Evolutionary conservation across 2,329 filamentous ascomycete species (phyloP).

Genomic region (Dactylellina leptospora): DNA sequence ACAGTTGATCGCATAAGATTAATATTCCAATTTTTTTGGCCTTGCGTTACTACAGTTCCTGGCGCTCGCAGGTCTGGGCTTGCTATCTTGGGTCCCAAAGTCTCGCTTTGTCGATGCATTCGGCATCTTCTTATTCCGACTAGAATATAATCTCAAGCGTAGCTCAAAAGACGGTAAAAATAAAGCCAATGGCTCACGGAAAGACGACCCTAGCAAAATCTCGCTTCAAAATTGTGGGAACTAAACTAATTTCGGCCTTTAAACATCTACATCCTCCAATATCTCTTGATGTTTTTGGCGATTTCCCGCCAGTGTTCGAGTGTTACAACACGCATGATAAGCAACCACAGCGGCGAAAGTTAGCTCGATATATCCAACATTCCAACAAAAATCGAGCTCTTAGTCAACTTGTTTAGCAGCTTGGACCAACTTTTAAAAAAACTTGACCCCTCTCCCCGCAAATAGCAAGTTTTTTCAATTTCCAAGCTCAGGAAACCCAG

Average conservation of each 20-base stretch:
- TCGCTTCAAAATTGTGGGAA: not conserved
- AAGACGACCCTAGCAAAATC: not conserved
- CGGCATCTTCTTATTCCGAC: too few relatives aligned
- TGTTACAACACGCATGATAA: too few relatives aligned
- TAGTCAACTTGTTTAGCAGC: conserved; percentile 15
- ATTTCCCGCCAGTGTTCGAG: too few relatives aligned
- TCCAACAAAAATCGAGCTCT: conserved; percentile 26
- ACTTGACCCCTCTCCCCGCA: not conserved
- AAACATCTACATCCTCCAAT: not conserved
- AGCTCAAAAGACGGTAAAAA: too few relatives aligned
- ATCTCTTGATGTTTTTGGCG: conserved; percentile 5
- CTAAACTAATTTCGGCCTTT: conserved; percentile 8
- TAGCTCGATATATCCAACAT: not conserved
- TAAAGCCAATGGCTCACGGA: too few relatives aligned
- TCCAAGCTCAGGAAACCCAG: not conserved
- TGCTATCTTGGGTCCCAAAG: not conserved
- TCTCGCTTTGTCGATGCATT: conserved; percentile 18
- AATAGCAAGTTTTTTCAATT: conserved; percentile 2
- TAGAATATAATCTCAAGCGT: too few relatives aligned
- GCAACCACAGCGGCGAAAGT: too few relatives aligned
- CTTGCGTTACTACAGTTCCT: conserved; percentile 5
- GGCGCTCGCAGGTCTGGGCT: not conserved
- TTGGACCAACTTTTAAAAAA: conserved; percentile 17
- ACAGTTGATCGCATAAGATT: not conserved
- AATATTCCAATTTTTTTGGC: not conserved